Conservation (phyloP, 2,329 filamentous ascomycete species). For the Sporothrix inflata region DNA sequence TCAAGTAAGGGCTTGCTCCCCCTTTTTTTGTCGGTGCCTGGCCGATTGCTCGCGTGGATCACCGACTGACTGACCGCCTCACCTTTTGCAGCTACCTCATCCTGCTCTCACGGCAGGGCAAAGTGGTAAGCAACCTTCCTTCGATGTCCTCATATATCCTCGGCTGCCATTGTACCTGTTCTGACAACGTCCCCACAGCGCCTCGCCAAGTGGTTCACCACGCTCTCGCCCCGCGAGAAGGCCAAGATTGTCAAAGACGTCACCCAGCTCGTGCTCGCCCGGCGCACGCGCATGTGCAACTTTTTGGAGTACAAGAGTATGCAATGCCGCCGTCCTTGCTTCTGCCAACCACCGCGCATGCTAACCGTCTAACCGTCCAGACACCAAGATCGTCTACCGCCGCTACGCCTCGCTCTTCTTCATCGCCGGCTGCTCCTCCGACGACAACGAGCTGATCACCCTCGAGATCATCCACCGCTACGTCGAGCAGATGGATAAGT, state of each 20-base stretch:
- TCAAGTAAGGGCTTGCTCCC: conserved; percentile 48
- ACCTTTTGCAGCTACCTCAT: conserved; percentile 84
- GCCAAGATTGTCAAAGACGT: conserved; percentile 99
- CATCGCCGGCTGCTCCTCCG: conserved; percentile 95
- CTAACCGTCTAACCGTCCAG: no score
- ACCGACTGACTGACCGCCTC: conserved; percentile 10
- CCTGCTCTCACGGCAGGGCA: conserved; percentile 95
- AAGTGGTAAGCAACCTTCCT: conserved; percentile 74
- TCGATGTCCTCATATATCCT: neutral
- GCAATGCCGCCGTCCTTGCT: no score
- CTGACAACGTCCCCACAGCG: conserved; percentile 66
- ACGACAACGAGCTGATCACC: conserved; percentile 96
- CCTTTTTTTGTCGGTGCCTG: neutral
- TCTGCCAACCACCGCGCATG: no score
- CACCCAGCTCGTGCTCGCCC: conserved; percentile 91
- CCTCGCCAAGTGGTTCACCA: conserved; percentile 99
- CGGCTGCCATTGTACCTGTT: neutral
- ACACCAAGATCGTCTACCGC: conserved; percentile 98
- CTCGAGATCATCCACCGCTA: conserved; percentile 99
- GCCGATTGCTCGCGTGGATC: neutral
- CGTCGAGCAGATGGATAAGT: conserved; percentile 99
- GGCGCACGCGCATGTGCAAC: conserved; percentile 98
- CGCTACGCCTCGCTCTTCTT: conserved; percentile 99
- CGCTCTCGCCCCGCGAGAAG: conserved; percentile 95
- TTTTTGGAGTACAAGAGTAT: conserved; percentile 98